Conservation (phyloP, 306 rosid species). For the Chamaecrista fasciculata region DNA sequence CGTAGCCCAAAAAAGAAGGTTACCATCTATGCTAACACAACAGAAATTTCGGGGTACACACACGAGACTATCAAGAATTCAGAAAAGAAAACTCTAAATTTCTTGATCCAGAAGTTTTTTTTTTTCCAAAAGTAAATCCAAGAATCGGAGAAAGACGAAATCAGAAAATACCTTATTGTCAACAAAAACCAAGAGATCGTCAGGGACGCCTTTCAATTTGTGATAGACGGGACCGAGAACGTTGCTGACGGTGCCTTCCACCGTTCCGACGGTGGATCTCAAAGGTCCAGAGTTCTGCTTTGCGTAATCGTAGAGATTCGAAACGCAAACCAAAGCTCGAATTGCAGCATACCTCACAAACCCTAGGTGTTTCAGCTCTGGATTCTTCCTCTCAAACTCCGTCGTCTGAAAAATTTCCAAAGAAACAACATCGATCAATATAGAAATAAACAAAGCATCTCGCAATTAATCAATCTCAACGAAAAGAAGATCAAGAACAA, state of each 20-base stretch:
- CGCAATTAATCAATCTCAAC: neutral
- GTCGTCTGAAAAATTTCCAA: conserved; percentile 23
- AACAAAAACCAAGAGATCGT: conserved; percentile 57
- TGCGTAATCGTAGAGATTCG: conserved; percentile 62
- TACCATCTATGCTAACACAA: neutral
- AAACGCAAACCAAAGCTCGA: conserved; percentile 41
- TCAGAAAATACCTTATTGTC: conserved; percentile 55
- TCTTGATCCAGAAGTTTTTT: neutral
- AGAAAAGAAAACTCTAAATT: neutral
- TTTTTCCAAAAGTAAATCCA: no score
- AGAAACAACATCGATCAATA: neutral
- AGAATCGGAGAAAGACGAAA: neutral
- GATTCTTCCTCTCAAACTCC: conserved; percentile 38
- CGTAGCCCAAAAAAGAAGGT: neutral
- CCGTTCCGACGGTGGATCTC: conserved; percentile 58
- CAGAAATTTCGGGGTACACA: no score
- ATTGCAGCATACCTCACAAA: conserved; percentile 58
- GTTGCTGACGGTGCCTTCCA: conserved; percentile 54
- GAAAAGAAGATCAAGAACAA: neutral
- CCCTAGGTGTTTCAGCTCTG: conserved; percentile 57
- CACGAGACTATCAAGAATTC: neutral
- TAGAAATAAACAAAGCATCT: neutral
- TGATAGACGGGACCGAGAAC: conserved; percentile 60
- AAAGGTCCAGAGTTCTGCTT: conserved; percentile 70
- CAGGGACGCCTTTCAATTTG: conserved; percentile 55